phyloP scores from a whole-genome alignment of 345 rosid genomes.

The Populus euphratica region DNA sequence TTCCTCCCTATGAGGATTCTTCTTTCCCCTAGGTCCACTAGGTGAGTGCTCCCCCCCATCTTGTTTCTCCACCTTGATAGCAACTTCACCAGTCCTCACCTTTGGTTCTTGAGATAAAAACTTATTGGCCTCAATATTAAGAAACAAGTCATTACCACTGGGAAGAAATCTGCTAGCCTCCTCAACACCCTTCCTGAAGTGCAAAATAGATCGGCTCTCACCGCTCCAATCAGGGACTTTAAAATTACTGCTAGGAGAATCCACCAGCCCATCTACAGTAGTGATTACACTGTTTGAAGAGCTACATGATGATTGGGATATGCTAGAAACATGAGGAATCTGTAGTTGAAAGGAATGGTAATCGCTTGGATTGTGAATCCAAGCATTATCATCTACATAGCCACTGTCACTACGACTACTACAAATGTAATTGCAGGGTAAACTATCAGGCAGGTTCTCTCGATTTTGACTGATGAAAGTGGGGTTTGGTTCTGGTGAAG shows the following conservation, averaged over 20 bases:
- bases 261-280: conserved; percentile 43
- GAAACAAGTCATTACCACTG: conserved; percentile 32
- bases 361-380: conserved; percentile 29
- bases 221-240: conserved; percentile 35
- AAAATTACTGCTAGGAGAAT: conserved; percentile 47
- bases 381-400: conserved; percentile 21
- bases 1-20: conserved; percentile 45
- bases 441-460: conserved; percentile 31
- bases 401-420: conserved; percentile 6
- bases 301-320: conserved; percentile 45
- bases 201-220: conserved; percentile 60
- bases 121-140: conserved; percentile 29
- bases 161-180: conserved; percentile 76
- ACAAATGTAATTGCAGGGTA: conserved; percentile 24
- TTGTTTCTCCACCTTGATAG: conserved; percentile 37
- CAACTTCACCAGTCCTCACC: conserved; percentile 16
- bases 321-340: conserved; percentile 25
- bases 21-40: conserved; percentile 42
- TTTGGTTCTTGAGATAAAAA: conserved; percentile 14
- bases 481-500: conserved; percentile 42
- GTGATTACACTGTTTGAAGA: conserved; percentile 42
- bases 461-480: conserved; percentile 17
- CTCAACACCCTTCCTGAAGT: conserved; percentile 71
- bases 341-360: conserved; percentile 28
- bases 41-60: conserved; percentile 21